These are phyloP conservation scores for Sphaceloma murrayae DNA, from an alignment of 2,329 filamentous ascomycete genomes.

Conservation along the genomic window DNA sequence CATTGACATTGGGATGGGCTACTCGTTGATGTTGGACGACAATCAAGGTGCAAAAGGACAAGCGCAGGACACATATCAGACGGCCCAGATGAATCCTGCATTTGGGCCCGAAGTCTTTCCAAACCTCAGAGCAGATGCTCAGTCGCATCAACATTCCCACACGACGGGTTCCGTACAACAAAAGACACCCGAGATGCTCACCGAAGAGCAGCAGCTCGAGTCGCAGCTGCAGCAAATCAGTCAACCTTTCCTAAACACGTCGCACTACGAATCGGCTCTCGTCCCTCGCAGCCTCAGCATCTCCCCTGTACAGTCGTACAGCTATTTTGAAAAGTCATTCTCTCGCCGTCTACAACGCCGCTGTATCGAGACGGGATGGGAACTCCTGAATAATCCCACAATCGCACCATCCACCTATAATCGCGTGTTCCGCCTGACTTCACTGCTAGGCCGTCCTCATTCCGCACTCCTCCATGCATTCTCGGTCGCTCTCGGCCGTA, in stretches of 20 bases:
- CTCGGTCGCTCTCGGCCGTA: conserved; percentile 29
- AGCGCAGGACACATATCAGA: neutral
- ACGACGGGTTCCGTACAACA: no score
- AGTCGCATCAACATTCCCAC: no score
- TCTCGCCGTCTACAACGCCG: conserved; percentile 60
- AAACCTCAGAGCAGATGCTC: neutral
- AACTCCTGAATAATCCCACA: conserved; percentile 33
- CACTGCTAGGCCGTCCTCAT: conserved; percentile 43
- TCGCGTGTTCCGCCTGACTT: conserved; percentile 60
- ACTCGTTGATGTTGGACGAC: conserved; percentile 21
- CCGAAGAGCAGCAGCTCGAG: conserved; percentile 13
- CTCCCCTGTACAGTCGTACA: conserved; percentile 35
- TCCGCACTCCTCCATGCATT: conserved; percentile 34
- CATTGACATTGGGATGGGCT: conserved; percentile 22
- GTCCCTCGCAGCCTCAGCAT: conserved; percentile 1
- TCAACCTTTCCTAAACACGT: conserved; percentile 1
- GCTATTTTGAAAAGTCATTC: conserved; percentile 57
- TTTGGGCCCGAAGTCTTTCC: neutral
- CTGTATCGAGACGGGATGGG: conserved; percentile 53
- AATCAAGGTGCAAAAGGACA: neutral
- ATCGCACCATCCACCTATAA: conserved; percentile 25
- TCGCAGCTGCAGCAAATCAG: conserved; percentile 2
- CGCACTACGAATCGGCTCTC: conserved; percentile 3
- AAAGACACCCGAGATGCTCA: conserved; percentile 26
- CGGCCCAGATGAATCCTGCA: neutral